These are phyloP conservation scores for Leccinum insolens DNA, from an alignment of 1,284 basidiomycete species.

Conservation along the genomic window DNA sequence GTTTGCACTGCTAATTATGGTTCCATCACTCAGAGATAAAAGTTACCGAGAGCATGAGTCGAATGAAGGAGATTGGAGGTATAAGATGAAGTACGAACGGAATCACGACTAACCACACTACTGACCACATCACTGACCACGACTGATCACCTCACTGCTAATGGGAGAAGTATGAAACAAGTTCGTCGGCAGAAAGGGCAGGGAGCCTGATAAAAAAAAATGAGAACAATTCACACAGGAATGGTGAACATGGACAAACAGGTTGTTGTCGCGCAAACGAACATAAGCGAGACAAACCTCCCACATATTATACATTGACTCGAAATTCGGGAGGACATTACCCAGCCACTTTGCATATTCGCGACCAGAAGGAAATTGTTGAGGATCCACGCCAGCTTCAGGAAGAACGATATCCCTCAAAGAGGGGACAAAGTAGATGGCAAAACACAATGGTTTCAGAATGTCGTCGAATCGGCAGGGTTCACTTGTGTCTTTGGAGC, in stretches of 20 bases:
- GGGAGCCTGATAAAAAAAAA: neutral
- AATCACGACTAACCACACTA: neutral
- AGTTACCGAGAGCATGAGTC: neutral
- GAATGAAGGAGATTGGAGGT: neutral
- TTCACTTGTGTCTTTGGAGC: neutral
- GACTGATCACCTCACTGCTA: neutral
- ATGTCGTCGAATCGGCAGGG: neutral
- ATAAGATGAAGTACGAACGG: neutral
- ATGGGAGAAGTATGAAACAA: neutral
- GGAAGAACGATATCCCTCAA: neutral
- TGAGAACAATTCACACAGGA: neutral
- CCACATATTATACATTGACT: neutral
- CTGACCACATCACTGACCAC: too few relatives aligned
- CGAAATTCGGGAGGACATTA: neutral
- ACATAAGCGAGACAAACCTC: neutral
- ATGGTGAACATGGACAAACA: neutral
- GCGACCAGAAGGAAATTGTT: neutral
- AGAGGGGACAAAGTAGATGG: neutral
- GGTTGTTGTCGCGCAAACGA: neutral
- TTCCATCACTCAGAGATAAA: too few relatives aligned
- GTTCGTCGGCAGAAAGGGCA: neutral
- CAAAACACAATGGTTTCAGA: neutral
- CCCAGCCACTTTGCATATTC: neutral
- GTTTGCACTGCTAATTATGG: too few relatives aligned
- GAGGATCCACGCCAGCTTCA: neutral